These are phyloP conservation scores for Ottelia alismoides DNA, from an alignment of 106 monocot species.

Conservation along the genomic window DNA sequence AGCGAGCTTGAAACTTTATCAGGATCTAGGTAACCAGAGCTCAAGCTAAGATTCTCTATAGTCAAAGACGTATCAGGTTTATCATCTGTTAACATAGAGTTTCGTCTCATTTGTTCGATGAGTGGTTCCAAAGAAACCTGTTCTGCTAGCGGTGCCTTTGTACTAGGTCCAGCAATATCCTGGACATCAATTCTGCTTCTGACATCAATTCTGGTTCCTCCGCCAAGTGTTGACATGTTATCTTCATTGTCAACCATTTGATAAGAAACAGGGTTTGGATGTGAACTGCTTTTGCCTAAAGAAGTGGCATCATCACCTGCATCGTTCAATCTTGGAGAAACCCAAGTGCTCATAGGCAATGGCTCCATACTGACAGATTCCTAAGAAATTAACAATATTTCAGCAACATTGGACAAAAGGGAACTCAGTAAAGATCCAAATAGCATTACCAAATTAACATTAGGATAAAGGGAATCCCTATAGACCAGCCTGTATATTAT, in stretches of 20 bases:
- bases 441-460: too few relatives aligned
- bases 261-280: slow-evolving; percentile 8
- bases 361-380: too few relatives aligned
- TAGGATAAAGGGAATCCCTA: too few relatives aligned
- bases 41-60: slow-evolving; percentile 15
- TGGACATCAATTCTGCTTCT: slow-evolving; percentile 1
- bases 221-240: background rate
- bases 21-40: slow-evolving; percentile 41
- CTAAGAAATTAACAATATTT: too few relatives aligned
- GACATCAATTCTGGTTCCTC: too few relatives aligned
- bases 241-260: slow-evolving; percentile 1
- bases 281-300: too few relatives aligned
- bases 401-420: too few relatives aligned
- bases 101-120: slow-evolving; percentile 35
- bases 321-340: too few relatives aligned
- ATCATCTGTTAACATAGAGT: slow-evolving; percentile 7
- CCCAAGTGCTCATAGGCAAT: too few relatives aligned
- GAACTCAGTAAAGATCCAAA: too few relatives aligned
- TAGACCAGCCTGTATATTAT: too few relatives aligned
- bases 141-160: slow-evolving; percentile 7
- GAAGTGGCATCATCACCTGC: too few relatives aligned
- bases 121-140: slow-evolving; percentile 13
- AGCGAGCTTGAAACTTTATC: slow-evolving; percentile 30
- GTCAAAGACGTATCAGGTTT: slow-evolving; percentile 10
- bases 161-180: slow-evolving; percentile 9